Conservation (phyloP, 1,139 yeast species). For the Geotrichum carabidarum region DNA sequence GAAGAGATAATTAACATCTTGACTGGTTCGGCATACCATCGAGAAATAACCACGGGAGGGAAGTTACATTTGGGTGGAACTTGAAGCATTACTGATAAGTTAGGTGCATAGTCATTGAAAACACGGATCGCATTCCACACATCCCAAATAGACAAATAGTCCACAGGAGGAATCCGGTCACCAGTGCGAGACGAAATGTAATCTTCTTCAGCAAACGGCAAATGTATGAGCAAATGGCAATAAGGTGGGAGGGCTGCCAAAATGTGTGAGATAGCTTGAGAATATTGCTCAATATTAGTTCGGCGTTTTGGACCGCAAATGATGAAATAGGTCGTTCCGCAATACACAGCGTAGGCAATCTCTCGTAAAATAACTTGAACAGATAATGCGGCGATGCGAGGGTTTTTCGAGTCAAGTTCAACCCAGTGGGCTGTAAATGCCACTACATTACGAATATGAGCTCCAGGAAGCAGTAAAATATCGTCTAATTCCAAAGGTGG, state of each 20-base stretch:
- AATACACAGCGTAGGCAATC: conserved; percentile 50
- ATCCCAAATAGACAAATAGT: conserved; percentile 60
- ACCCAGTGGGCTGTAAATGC: conserved; percentile 62
- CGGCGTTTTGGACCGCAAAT: conserved; percentile 58
- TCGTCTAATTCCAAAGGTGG: conserved; percentile 28
- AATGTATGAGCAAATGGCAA: conserved; percentile 38
- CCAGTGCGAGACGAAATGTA: conserved; percentile 28
- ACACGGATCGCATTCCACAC: conserved; percentile 61
- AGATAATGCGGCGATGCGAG: conserved; percentile 47
- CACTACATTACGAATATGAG: conserved; percentile 41
- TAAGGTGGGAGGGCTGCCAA: conserved; percentile 30
- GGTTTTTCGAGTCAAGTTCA: conserved; percentile 52
- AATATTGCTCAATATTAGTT: conserved; percentile 47
- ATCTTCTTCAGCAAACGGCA: conserved; percentile 45
- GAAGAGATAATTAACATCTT: conserved; percentile 51
- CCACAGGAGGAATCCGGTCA: conserved; percentile 43
- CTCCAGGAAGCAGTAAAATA: conserved; percentile 35
- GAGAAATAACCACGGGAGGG: conserved; percentile 46
- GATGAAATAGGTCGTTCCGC: conserved; percentile 50
- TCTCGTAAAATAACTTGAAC: conserved; percentile 53
- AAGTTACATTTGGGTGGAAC: conserved; percentile 40
- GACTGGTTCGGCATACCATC: conserved; percentile 66
- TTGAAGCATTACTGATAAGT: conserved; percentile 54
- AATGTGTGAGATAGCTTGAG: conserved; percentile 41
- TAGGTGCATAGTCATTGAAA: conserved; percentile 47